Evolutionary conservation across 441 rosid species (phyloP), one percentile per base, ranked within the genome.

Genomic region (Arabidopsis lyrata): DNA sequence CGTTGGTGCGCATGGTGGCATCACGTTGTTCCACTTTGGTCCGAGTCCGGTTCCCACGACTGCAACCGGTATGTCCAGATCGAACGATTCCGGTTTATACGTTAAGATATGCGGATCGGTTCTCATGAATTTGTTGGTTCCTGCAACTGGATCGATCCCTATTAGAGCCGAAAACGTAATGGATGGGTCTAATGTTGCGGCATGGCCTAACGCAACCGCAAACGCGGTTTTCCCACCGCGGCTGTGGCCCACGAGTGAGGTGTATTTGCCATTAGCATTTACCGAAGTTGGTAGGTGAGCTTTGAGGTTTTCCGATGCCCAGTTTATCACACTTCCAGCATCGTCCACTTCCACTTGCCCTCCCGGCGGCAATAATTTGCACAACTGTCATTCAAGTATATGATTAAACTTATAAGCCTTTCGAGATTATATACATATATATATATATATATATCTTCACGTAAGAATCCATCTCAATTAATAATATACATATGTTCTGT

Each of bases 221-320:
- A 85, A 86, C 34, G 86, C 87, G 8, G 64, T 70, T 68, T 81
- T 74, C n/a, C 91, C 89, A 7, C 89, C 87, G 42, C 88, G 79
- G 49, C 89, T 88, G 54, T 86, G 91, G 39, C 91, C 89, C 13
- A 52, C 77, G 9, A 86, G 79, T 16, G 80, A 74, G 9, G 85
- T 47, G 39, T 78, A 59, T 4, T 57, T 22, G 3, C 76, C 44
- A 53, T 84, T 77, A 13, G 72, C 53, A 20, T 45, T 38, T 34
- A 83, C 76, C 2, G 74, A 53, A 8, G 67, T 48, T 57, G 60
- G 76, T 12, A 88, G 83, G 5, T 54, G 31, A 7, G 70, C 41
- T 31, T 75, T 62, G 29, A 86, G 82, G 32, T 76, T 73, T 12
- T 64, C 4, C n/a, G 67, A 48, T 34, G 82, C 22, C 90, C 88